These are phyloP conservation scores for Phytophthora colocasiae DNA, from an alignment of 352 stramenopile species.

Conservation along the genomic window DNA sequence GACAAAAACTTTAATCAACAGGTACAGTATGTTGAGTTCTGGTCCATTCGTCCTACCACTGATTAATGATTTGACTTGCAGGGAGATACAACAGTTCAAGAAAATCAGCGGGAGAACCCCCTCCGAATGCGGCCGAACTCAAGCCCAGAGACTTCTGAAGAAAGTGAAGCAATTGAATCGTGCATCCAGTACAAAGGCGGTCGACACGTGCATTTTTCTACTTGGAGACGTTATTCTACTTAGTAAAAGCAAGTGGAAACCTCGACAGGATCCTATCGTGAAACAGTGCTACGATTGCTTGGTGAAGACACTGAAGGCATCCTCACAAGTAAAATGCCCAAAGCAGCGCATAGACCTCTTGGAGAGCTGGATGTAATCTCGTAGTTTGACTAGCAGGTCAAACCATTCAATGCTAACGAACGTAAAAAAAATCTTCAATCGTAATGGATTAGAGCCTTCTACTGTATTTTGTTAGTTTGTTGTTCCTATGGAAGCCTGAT, in stretches of 20 bases:
- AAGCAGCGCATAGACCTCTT: not conserved
- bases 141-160: not conserved
- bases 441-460: no score
- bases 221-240: not conserved
- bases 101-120: not conserved
- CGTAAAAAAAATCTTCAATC: no score
- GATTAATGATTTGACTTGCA: not conserved
- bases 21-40: no score
- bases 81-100: constrained; percentile 7
- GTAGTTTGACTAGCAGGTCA: no score
- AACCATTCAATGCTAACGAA: no score
- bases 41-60: not conserved
- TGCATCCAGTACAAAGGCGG: not conserved
- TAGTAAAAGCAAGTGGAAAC: not conserved
- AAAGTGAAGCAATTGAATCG: not conserved
- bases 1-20: no score
- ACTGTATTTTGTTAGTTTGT: no score
- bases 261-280: not conserved
- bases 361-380: not conserved
- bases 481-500: no score
- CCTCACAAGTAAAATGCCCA: no score
- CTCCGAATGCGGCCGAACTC: not conserved
- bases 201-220: not conserved
- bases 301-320: not conserved
- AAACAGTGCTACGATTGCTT: not conserved